Conservation (phyloP, 139 green algal genomes). For the Picochlorum sp. region DNA sequence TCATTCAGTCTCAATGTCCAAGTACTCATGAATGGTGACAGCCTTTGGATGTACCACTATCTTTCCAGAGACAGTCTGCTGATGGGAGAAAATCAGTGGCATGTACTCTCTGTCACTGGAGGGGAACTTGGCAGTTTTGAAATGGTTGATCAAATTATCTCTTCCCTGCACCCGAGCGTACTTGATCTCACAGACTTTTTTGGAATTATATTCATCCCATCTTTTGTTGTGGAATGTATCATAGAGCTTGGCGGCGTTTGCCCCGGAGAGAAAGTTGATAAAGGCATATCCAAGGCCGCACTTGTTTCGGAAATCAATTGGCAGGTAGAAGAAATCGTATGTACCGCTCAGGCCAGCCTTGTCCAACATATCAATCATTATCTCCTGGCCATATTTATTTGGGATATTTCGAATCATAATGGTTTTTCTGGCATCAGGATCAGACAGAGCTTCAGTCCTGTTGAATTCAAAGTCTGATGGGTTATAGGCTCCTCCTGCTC, state of each 20-base stretch:
- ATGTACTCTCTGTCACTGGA: conserved; percentile 32
- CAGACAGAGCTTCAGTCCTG: conserved; percentile 24
- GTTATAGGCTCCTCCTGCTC: conserved; percentile 31
- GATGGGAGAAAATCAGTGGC: conserved; percentile 31
- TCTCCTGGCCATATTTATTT: conserved; percentile 47
- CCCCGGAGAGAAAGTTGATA: conserved; percentile 48
- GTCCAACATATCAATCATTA: conserved; percentile 37
- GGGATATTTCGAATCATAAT: conserved; percentile 55
- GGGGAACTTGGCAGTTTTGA: conserved; percentile 38
- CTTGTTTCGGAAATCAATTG: conserved; percentile 70
- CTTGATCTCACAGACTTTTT: conserved; percentile 50
- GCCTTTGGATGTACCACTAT: conserved; percentile 1
- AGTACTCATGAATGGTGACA: conserved; percentile 20
- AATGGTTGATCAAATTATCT: conserved; percentile 33
- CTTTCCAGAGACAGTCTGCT: not conserved
- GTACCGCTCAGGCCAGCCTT: conserved; percentile 18
- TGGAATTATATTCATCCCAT: conserved; percentile 65
- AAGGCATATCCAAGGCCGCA: conserved; percentile 73
- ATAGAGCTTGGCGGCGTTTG: conserved; percentile 33
- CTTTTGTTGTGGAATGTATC: conserved; percentile 44
- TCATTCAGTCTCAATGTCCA: conserved; percentile 1
- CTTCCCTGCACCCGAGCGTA: conserved; percentile 39
- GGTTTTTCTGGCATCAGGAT: conserved; percentile 23
- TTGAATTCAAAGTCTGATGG: conserved; percentile 35
- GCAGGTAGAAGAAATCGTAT: conserved; percentile 72